Conservation (phyloP, 2,329 filamentous ascomycete species). For the Elsinoe arachidis region DNA sequence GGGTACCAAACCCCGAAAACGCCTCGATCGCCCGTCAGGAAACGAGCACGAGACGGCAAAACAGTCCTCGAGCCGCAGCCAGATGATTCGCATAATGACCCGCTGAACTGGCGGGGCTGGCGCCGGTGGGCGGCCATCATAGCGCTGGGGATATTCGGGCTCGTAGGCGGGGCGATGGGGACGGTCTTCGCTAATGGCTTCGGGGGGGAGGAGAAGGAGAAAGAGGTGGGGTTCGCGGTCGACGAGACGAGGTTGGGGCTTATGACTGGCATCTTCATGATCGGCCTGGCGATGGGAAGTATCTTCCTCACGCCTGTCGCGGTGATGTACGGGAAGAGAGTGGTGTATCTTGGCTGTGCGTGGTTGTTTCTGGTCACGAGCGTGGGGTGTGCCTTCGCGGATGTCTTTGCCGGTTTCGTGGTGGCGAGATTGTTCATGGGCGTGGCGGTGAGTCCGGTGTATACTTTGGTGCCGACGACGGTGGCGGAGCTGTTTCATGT, state of each 20-base stretch:
- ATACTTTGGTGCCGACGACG: not conserved
- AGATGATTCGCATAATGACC: slow-evolving; percentile 82
- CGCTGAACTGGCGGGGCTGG: slow-evolving; percentile 82
- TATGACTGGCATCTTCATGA: not conserved
- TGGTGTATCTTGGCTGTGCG: slow-evolving; percentile 7
- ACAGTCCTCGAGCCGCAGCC: slow-evolving; percentile 89
- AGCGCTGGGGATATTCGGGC: slow-evolving; percentile 82
- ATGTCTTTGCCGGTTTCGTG: not conserved
- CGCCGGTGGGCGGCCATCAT: slow-evolving; percentile 70
- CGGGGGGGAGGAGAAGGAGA: not conserved
- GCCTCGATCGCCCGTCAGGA: slow-evolving; percentile 41
- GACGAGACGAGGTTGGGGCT: not conserved
- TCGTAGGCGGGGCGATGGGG: slow-evolving; percentile 88
- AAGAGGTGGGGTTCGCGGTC: not conserved
- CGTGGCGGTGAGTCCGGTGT: not conserved
- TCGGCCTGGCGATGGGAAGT: not conserved
- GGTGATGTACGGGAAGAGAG: slow-evolving; percentile 1
- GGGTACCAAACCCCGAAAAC: slow-evolving; percentile 13
- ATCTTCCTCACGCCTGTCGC: slow-evolving; percentile 10
- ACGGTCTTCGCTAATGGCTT: slow-evolving; percentile 50
- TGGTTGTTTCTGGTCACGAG: slow-evolving; percentile 1
- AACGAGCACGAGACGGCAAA: slow-evolving; percentile 69
- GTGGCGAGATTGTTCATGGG: slow-evolving; percentile 5
- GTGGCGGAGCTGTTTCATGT: slow-evolving; percentile 8
- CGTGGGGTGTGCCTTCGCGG: not conserved